Conservation (phyloP, 2,329 filamentous ascomycete genomes). For the Aspergillus quadrilineatus region DNA sequence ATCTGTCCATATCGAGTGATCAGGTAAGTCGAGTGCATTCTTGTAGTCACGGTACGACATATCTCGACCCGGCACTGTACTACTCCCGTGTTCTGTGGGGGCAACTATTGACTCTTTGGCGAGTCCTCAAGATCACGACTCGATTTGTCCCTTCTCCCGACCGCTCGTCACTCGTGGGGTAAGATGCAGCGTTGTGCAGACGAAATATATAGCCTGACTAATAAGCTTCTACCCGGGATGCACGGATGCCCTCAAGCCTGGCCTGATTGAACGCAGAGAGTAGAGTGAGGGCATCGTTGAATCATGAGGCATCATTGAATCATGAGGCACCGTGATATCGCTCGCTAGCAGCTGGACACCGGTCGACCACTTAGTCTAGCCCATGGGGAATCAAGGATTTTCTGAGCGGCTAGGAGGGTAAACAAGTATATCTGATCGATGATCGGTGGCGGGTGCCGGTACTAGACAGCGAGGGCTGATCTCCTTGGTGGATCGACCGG, state of each 20-base stretch:
- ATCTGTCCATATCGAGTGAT: background rate
- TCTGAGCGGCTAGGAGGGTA: background rate
- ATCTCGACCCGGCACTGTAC: background rate
- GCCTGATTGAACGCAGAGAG: background rate
- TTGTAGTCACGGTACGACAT: background rate
- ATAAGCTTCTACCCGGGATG: slow-evolving; percentile 6
- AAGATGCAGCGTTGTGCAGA: background rate
- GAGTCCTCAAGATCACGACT: background rate
- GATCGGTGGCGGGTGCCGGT: background rate
- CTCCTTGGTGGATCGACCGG: background rate
- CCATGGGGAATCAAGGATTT: background rate
- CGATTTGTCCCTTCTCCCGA: slow-evolving; percentile 2
- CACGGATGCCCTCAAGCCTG: slow-evolving; percentile 9
- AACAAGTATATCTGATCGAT: slow-evolving; percentile 1
- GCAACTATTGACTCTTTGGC: background rate
- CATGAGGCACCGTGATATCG: background rate
- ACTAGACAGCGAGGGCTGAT: background rate
- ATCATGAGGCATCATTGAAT: background rate
- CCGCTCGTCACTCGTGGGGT: background rate
- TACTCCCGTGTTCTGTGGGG: slow-evolving; percentile 1
- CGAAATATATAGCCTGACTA: background rate
- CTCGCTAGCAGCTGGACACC: background rate
- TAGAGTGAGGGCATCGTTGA: background rate
- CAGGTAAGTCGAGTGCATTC: background rate
- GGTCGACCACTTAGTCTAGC: background rate